Percentiles rank a stretch among this genome's conserved stretches.
Evolutionary conservation across 495 filamentous ascomycete genomes (phyloP).

Genomic region (Podospora anserina): DNA sequence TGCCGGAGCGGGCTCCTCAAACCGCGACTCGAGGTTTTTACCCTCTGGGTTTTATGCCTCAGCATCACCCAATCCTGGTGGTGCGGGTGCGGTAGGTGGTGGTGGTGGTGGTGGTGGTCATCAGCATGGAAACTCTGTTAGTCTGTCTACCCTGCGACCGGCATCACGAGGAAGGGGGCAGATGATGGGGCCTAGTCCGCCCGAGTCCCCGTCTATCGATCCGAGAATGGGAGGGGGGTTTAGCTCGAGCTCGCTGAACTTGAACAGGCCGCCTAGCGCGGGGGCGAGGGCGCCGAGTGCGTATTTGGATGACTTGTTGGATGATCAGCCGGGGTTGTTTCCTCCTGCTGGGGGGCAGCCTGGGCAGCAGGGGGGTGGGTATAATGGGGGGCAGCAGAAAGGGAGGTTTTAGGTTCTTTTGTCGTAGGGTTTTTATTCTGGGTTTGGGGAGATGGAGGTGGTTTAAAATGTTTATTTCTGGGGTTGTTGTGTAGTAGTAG

Average conservation of each 20-base stretch:
- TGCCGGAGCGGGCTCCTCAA: slow-evolving; percentile 24
- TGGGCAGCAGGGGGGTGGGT: slow-evolving; percentile 5
- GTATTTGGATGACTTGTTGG: slow-evolving; percentile 90
- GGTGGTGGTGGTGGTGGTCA: slow-evolving; percentile 13
- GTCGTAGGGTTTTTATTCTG: background rate
- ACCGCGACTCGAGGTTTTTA: slow-evolving; percentile 69
- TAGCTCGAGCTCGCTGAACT: slow-evolving; percentile 68
- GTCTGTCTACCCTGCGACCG: slow-evolving; percentile 54
- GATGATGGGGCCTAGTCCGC: slow-evolving; percentile 52
- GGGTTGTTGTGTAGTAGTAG: background rate
- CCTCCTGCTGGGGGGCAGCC: slow-evolving; percentile 26
- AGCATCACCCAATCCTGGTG: slow-evolving; percentile 36
- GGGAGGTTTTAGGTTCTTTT: slow-evolving; percentile 15
- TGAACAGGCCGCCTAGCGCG: slow-evolving; percentile 58
- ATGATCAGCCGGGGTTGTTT: slow-evolving; percentile 46
- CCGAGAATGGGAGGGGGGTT: slow-evolving; percentile 36
- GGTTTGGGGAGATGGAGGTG: background rate
- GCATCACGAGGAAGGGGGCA: slow-evolving; percentile 49
- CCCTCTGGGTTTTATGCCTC: slow-evolving; percentile 92
- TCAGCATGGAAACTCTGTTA: slow-evolving; percentile 50
- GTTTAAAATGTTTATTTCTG: background rate
- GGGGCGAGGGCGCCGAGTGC: slow-evolving; percentile 79
- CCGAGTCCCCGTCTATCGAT: slow-evolving; percentile 59
- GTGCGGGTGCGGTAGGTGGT: background rate
- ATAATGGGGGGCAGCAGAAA: slow-evolving; percentile 8